Evolutionary conservation across 352 stramenopile species (phyloP), one percentile per base, ranked within the genome.

Genomic region (Phytophthora foliorum): DNA sequence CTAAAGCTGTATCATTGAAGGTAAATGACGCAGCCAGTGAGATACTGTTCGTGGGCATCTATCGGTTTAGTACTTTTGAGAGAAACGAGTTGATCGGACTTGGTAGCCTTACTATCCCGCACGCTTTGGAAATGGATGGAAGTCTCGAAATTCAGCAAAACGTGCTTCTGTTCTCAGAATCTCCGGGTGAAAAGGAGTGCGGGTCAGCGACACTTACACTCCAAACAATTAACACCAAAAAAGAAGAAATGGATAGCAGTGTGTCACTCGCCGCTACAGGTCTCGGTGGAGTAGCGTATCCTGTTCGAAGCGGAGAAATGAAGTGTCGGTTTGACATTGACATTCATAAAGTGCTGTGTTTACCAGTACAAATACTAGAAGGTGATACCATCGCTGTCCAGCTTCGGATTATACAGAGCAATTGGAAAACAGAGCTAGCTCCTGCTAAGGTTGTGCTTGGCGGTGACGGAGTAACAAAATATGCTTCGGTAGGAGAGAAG

Each of bases 51-150:
- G 39, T 75, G 9, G 56, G 49, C 10, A 69, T 75, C 11, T 64
- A 75, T 55, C 62, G 56, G 8, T 75, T 57, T 48, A 75, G 68
- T 34, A 29, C 24, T 34, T 38, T 60, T 7, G 68, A 75, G 25
- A 72, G 68, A 21, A 75, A 75, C 29, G 68, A 68, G 25, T 24
- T 72, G 19, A 56, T 75, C 14, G 62, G 62, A 59, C 34, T 64
- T 4, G 63, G 68, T 8, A 68, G 36, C 9, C 72, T 75, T 52
- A 34, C 10, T 36, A 41, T 75, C 44, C 19, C 42, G 14, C 19
- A 14, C 21, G 19, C 6, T 16, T 25, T 48, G 19, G 2, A n/a
- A 46, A 25, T 4, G 5, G 8, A 60, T 7, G 41, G 9, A 25
- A 55, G 42, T 21, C 19, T 36, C 19, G 19, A 22, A 39, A 21